Percentiles rank a stretch among this genome's conserved stretches.
phyloP scores from a whole-genome alignment of 1,284 basidiomycete genomes.

The Tylopilus orsonianus region DNA sequence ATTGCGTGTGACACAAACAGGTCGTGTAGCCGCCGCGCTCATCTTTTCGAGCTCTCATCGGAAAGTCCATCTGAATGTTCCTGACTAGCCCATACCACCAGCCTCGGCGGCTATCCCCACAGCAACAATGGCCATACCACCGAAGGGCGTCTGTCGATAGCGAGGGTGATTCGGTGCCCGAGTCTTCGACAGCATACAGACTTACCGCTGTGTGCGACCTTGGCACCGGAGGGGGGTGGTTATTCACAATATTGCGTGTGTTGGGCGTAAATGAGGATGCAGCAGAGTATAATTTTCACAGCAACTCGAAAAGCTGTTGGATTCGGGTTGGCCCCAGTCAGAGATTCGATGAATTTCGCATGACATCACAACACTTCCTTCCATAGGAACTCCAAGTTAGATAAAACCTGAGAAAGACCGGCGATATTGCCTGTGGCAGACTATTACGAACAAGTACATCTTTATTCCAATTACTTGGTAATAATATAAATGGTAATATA shows the following conservation, averaged over 20 bases:
- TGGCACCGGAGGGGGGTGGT: constrained; percentile 11
- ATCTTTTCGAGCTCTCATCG: constrained; percentile 20
- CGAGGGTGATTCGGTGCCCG: not conserved
- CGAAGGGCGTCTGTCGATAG: constrained; percentile 23
- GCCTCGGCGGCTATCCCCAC: constrained; percentile 14
- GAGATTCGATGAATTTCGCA: too few species aligned
- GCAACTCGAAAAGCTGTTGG: too few species aligned
- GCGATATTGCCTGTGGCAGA: too few species aligned
- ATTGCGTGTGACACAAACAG: constrained; percentile 12
- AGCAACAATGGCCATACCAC: constrained; percentile 20
- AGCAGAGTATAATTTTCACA: too few species aligned
- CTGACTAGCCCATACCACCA: constrained; percentile 22
- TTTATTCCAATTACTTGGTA: too few species aligned
- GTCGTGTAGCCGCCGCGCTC: constrained; percentile 10
- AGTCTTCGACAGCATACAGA: not conserved
- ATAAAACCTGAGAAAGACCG: too few species aligned
- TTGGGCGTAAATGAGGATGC: not conserved
- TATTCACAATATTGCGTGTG: constrained; percentile 9
- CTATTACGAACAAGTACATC: too few species aligned
- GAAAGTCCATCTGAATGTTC: too few species aligned
- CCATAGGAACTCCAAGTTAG: too few species aligned
- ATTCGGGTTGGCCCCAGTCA: too few species aligned
- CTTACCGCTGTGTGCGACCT: constrained; percentile 14
- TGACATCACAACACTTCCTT: too few species aligned
- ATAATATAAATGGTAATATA: too few species aligned